Base-by-base conservation (phyloP, 495 filamentous ascomycete species). In the Patellaria atrata region DNA sequence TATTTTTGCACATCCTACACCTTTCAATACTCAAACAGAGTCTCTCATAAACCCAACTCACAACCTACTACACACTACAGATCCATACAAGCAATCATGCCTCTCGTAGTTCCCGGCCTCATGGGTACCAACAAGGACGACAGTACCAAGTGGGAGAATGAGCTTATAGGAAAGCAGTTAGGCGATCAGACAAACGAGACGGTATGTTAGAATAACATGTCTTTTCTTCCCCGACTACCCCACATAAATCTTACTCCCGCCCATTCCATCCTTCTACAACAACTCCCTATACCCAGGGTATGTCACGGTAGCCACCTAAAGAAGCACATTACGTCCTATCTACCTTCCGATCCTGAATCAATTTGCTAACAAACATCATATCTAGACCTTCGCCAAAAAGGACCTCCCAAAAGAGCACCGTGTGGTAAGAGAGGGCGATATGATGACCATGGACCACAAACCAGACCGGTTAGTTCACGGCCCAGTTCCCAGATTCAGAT, bases 31-130 rank as follows among this genome's bases (percentile, higher is more conserved):
- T n/a, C n/a, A n/a, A n/a, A n/a, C n/a, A n/a, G n/a, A n/a, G n/a
- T n/a, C n/a, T n/a, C n/a, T n/a, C n/a, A n/a, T n/a, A n/a, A n/a
- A n/a, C n/a, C n/a, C n/a, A n/a, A n/a, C n/a, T n/a, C n/a, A n/a
- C n/a, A n/a, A n/a, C n/a, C n/a, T n/a, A n/a, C n/a, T n/a, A n/a
- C n/a, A n/a, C n/a, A n/a, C n/a, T n/a, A n/a, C n/a, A n/a, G n/a
- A n/a, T n/a, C n/a, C n/a, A n/a, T n/a, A n/a, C n/a, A n/a, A 3
- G 33, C 24, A 36, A 77, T 49, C 25, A 87, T 87, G 81, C 81
- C 81, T 64, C 79, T 87, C 58, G 74, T 87, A 50, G 70, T 85
- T 12, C 80, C 80, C 10, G 78, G 73, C 50, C 60, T 84, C 60
- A 68, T 63, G 50, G 67, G 62, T 55, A 37, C 31, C 4, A 52